phyloP scores from a whole-genome alignment of 1,284 basidiomycete species.

The Rhodotorula sp. region DNA sequence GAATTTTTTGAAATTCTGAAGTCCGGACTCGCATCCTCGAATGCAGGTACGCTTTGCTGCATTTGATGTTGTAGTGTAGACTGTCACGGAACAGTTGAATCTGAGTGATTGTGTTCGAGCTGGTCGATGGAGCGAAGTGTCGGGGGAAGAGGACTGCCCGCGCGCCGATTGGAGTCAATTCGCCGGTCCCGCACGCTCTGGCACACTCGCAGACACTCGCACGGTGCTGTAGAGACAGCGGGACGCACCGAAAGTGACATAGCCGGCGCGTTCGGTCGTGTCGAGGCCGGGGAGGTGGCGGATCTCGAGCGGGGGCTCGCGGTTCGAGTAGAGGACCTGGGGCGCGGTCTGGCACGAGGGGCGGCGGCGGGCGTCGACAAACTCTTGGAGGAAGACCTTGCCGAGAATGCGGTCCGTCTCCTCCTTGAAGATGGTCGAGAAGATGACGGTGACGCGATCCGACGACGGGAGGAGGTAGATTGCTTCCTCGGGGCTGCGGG shows the following conservation, averaged over 20 bases:
- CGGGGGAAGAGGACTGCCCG: conserved; percentile 84
- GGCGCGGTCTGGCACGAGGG: conserved; percentile 95
- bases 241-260: conserved; percentile 82
- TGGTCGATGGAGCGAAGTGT: no score
- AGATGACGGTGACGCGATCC: conserved; percentile 97
- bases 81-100: conserved; percentile 98
- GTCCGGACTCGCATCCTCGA: conserved; percentile 94
- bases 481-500: conserved; percentile 68
- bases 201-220: not conserved
- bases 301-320: conserved; percentile 94
- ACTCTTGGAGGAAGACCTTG: conserved; percentile 98
- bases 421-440: conserved; percentile 94
- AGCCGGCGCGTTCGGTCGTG: conserved; percentile 85
- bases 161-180: not conserved
- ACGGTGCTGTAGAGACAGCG: not conserved
- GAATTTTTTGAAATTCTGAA: conserved; percentile 93
- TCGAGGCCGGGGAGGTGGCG: conserved; percentile 78
- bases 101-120: conserved; percentile 81
- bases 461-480: conserved; percentile 91
- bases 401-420: conserved; percentile 97
- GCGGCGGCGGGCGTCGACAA: conserved; percentile 92
- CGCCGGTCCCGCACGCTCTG: no score
- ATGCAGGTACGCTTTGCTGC: conserved; percentile 99
- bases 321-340: conserved; percentile 94
- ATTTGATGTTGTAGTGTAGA: conserved; percentile 99